phyloP scores from a whole-genome alignment of 192 early-diverging fungal genomes.

The Cetraspora pellucida region DNA sequence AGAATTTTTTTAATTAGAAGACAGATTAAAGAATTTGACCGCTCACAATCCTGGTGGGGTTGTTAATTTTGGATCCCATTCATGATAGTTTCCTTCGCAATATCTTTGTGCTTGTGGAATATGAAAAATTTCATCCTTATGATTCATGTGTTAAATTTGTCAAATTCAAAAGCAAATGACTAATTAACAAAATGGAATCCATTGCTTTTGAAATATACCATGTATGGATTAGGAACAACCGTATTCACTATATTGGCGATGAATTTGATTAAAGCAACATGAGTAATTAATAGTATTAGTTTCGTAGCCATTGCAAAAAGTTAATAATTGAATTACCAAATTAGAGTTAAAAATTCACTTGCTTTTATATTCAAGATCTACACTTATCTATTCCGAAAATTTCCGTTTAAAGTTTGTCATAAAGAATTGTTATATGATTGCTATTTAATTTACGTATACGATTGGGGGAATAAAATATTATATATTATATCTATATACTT shows the following conservation, averaged over 20 bases:
- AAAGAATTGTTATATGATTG: no score
- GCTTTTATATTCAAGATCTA: no score
- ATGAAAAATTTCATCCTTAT: constrained; percentile 95
- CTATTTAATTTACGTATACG: no score
- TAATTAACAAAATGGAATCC: not conserved
- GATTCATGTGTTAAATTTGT: not conserved
- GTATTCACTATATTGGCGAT: constrained; percentile 17
- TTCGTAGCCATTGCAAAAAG: not conserved
- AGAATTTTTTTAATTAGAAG: no score
- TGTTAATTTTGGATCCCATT: constrained; percentile 93
- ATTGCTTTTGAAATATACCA: constrained; percentile 1
- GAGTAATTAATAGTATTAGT: not conserved
- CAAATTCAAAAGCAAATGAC: not conserved
- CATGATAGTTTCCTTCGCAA: constrained; percentile 66
- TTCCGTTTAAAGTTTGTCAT: no score
- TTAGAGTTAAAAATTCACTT: no score
- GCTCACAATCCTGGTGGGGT: constrained; percentile 96
- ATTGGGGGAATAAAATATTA: no score
- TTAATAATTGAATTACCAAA: no score
- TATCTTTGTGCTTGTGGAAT: constrained; percentile 88
- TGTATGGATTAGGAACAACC: constrained; percentile 25
- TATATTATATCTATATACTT: no score
- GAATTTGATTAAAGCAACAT: not conserved
- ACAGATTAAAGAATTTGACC: not conserved
- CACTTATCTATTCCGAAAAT: no score